Evolutionary conservation across 192 early-diverging fungal species (phyloP).

Genomic region (Coemansia sp.): DNA sequence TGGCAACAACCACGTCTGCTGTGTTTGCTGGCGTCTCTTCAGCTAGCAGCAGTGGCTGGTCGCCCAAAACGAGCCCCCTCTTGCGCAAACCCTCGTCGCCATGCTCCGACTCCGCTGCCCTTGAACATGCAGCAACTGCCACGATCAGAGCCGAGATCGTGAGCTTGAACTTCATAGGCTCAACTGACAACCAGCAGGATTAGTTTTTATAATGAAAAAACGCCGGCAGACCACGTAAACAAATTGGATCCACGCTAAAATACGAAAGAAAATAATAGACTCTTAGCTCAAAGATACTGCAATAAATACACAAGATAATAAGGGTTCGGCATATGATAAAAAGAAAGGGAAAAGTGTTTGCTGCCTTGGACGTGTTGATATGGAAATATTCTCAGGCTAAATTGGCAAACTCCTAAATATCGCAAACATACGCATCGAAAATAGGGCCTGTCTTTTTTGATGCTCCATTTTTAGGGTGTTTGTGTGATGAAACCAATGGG

Average conservation of each 20-base stretch:
- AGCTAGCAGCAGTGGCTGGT: conserved; percentile 17
- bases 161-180: conserved; percentile 36
- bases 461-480: conserved; percentile 4
- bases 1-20: conserved; percentile 3
- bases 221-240: not conserved
- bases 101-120: conserved; percentile 1
- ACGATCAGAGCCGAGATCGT: conserved; percentile 30
- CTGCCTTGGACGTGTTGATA: not conserved
- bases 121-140: conserved; percentile 24
- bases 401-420: not conserved
- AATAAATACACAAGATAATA: not conserved
- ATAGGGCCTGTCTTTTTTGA: not conserved
- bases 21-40: conserved; percentile 15
- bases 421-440: not conserved
- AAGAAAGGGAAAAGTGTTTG: not conserved
- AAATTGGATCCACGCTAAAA: not conserved
- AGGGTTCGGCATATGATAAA: not conserved
- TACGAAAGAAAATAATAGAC: too few relatives aligned
- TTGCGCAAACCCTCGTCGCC: not conserved
- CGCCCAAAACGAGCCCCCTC: conserved; percentile 23
- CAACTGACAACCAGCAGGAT: not conserved
- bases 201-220: not conserved
- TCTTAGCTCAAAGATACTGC: not conserved
- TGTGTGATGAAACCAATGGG: not conserved
- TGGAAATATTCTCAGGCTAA: not conserved